A percentile compares a stretch with the other conserved stretches of the same genome.
Evolutionary conservation across 2,329 filamentous ascomycete genomes (phyloP).

Genomic region (Fusarium sp.): DNA sequence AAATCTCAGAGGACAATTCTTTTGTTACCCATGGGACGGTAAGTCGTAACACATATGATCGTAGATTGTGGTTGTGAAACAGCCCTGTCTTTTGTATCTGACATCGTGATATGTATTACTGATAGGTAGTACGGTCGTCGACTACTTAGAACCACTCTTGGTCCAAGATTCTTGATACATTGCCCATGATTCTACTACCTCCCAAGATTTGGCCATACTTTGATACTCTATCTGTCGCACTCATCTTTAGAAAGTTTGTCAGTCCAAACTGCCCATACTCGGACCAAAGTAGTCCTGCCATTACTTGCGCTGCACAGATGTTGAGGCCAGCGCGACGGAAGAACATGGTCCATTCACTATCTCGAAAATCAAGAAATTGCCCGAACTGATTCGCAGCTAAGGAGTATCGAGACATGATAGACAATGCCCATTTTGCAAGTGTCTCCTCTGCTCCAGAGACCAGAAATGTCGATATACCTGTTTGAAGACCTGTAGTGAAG

Average conservation of each 20-base stretch:
- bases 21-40: not conserved
- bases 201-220: constrained; percentile 48
- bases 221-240: constrained; percentile 36
- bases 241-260: constrained; percentile 50
- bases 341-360: constrained; percentile 57
- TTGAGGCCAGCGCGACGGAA: constrained; percentile 54
- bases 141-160: constrained; percentile 18
- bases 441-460: constrained; percentile 63
- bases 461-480: constrained; percentile 57
- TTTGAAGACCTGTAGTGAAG: constrained; percentile 59
- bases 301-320: constrained; percentile 52
- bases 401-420: constrained; percentile 62
- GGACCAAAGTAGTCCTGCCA: constrained; percentile 46
- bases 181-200: constrained; percentile 40
- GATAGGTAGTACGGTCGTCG: not conserved
- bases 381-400: constrained; percentile 45
- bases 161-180: constrained; percentile 26
- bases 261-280: constrained; percentile 48
- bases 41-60: not conserved
- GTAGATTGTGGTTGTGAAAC: not conserved
- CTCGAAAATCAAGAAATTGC: constrained; percentile 52
- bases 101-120: not conserved
- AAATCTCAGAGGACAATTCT: not conserved
- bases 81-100: no score
- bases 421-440: constrained; percentile 66